Evolutionary conservation across 2,329 filamentous ascomycete genomes (phyloP).

Genomic region (Epicoccum nigrum): DNA sequence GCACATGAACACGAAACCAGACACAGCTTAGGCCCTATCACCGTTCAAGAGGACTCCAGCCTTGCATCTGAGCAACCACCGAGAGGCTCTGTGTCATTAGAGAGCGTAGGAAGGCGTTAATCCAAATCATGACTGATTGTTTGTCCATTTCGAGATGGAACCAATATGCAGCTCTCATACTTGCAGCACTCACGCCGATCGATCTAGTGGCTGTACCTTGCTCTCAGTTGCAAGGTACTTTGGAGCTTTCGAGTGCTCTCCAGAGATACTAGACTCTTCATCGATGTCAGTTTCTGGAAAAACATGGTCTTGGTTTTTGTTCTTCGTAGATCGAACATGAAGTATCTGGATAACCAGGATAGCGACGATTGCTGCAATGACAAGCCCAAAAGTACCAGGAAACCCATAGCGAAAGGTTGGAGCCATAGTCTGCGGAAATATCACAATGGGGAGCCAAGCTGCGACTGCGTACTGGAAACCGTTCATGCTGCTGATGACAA

Average conservation of each 20-base stretch:
- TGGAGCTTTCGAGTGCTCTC: too few relatives aligned
- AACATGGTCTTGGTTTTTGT: background rate
- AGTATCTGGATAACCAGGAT: background rate
- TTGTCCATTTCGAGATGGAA: too few relatives aligned
- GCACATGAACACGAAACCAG: background rate
- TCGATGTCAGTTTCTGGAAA: background rate
- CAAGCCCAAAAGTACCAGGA: conserved; percentile 1
- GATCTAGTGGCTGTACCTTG: too few relatives aligned
- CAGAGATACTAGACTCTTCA: background rate
- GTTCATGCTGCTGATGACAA: conserved; percentile 8
- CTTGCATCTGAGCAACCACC: background rate
- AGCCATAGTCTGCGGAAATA: conserved; percentile 6
- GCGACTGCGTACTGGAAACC: conserved; percentile 5
- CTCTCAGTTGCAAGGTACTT: too few relatives aligned
- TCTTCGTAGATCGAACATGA: background rate
- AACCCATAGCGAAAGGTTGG: conserved; percentile 2
- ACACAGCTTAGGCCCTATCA: background rate
- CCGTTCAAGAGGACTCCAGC: background rate
- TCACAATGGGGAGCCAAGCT: conserved; percentile 4
- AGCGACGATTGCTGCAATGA: background rate
- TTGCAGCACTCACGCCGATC: too few relatives aligned
- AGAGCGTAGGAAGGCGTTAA: background rate
- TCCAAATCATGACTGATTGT: too few relatives aligned
- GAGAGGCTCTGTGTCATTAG: background rate
- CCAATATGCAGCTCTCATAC: too few relatives aligned